phyloP scores from a whole-genome alignment of 2,329 filamentous ascomycete genomes.

The Penicillium concentricum region DNA sequence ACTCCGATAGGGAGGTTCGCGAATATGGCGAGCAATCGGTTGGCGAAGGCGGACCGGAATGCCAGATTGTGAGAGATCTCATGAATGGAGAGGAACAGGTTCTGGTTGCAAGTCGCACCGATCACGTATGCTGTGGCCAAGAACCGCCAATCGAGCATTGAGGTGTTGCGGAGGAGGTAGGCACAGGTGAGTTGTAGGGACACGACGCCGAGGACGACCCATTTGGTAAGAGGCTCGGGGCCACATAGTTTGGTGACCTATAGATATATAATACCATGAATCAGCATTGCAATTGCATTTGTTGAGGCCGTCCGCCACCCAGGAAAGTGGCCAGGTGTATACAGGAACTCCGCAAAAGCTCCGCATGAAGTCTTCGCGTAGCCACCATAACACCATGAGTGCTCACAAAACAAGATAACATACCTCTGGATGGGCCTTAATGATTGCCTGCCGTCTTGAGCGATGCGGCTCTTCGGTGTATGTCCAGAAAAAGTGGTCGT shows the following conservation, averaged over 20 bases:
- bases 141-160: slow-evolving; percentile 81
- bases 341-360: slow-evolving; percentile 1
- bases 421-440: slow-evolving; percentile 97
- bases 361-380: neutral
- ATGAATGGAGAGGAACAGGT: slow-evolving; percentile 96
- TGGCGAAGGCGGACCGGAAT: slow-evolving; percentile 75
- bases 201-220: slow-evolving; percentile 81
- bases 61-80: slow-evolving; percentile 98
- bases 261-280: slow-evolving; percentile 4
- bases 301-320: neutral
- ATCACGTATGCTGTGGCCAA: slow-evolving; percentile 85
- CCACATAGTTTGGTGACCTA: slow-evolving; percentile 96
- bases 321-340: slow-evolving; percentile 6
- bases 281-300: slow-evolving; percentile 15
- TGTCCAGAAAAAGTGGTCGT: slow-evolving; percentile 88
- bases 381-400: neutral
- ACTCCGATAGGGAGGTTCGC: slow-evolving; percentile 95
- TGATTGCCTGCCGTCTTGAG: slow-evolving; percentile 86
- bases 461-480: slow-evolving; percentile 98
- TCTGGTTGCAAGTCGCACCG: slow-evolving; percentile 95
- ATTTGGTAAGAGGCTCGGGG: slow-evolving; percentile 93
- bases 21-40: slow-evolving; percentile 84
- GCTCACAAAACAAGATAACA: slow-evolving; percentile 7
- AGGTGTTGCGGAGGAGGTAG: slow-evolving; percentile 70
- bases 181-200: slow-evolving; percentile 75